Evolutionary conservation across 2,329 filamentous ascomycete species (phyloP), one percentile per base, ranked within the genome.

Genomic region (Cytospora chrysosperma): DNA sequence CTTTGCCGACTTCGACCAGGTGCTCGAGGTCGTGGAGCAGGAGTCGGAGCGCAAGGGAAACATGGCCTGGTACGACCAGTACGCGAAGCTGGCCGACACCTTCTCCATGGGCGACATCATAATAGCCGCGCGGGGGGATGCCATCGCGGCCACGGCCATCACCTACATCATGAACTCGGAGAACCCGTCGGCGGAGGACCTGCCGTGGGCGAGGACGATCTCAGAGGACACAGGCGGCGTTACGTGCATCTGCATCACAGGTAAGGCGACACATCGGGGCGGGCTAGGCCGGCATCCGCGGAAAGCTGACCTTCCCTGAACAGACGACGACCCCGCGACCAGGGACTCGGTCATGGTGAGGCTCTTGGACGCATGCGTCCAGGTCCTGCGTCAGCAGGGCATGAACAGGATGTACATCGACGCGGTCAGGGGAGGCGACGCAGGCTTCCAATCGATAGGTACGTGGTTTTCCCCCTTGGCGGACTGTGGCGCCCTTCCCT

Each of bases 1-100:
- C 30, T 71, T 78, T 30, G 64, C 73, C 30, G 83, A 87, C 64
- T 80, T 80, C 62, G 71, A 77, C 43, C 67, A 70, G 30, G 80
- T 86, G 2, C 69, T 84, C 56, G 76, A 78, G 2, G 78, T 86
- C 67, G 82, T 84, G 12, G 79, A 80, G 59, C 76, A 73, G 56
- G 80, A 82, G 59, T 81, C 80, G 0, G 72, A 72, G 12, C 75
- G 75, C 55, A 79, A 82, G 64, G 75, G 78, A 37, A 77, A 78
- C 52, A 79, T 85, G 68, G 84, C 84, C 51, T 86, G 84, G 82
- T 86, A 82, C 68, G 84, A 87, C 68, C 82, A 86, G 68, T 88
- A 87, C 67, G 78, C 78, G 61, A 79, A 77, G 66, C 75, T 85
- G 12, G 78, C 78, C 52, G 77, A 81, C 66, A 78, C 79, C 9